Evolutionary conservation across 306 rosid genomes (phyloP), one percentile per base, ranked within the genome.

Genomic region (Echinosophora koreensis): DNA sequence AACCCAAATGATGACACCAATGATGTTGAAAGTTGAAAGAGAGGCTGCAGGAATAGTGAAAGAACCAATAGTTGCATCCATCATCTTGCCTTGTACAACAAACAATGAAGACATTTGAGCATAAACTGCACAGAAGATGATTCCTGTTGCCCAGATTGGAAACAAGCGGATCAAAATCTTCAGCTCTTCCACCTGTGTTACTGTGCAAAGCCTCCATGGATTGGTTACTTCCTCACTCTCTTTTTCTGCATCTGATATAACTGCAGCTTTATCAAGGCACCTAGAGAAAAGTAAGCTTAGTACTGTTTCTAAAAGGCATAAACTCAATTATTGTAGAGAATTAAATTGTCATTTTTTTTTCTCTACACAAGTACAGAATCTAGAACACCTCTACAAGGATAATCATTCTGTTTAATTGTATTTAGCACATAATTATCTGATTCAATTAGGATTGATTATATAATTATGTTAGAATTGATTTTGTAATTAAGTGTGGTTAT

Each of bases 111-210:
- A 89, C 96, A 93, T 88, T 70, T 93, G 97, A 46, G 97, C 97
- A 78, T 87, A 93, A 18, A 90, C 98, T 3, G 97, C 93, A 27
- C 91, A 70, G 75, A 93, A 93, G 69, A 87, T 87, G 13, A 93
- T 93, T 46, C 96, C 96, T 47, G 94, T 81, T 16, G 98, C 97
- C 98, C 97, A 93, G 16, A 93, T 86, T 16, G 97, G 98, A 78
- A 93, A 88, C 89, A 87, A 88, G 59, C 96, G 97, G 76, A 93
- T 82, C 83, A 91, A 76, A 52, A 87, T 90, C 86, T 93, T 91
- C 44, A 91, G 74, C 77, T 93, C 98, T 80, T 93, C 98, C 59
- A 93, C 90, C 69, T 93, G 92, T 60, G 97, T 93, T 28, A 93
- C 96, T 0, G 94, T 88, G 82, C 97, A 91, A 66, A 93, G 90